These are phyloP conservation scores for Multifurca ochricompacta DNA, from an alignment of 768 basidiomycete species.

Conservation along the genomic window DNA sequence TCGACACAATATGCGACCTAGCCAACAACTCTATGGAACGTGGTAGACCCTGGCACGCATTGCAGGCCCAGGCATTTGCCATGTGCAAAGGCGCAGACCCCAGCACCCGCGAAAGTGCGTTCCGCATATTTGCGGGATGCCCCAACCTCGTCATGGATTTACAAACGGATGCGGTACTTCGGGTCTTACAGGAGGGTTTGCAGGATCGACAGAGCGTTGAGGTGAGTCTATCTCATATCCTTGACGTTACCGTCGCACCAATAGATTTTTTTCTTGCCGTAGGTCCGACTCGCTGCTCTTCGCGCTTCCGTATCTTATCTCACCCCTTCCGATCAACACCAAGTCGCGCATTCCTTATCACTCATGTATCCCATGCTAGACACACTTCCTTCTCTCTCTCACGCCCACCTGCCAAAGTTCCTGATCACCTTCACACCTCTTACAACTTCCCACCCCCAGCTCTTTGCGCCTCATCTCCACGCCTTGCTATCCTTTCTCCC, in stretches of 20 bases:
- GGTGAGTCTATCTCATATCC: constrained; percentile 32
- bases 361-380: constrained; percentile 69
- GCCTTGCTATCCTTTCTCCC: constrained; percentile 65
- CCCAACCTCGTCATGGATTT: constrained; percentile 73
- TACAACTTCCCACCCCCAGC: constrained; percentile 52
- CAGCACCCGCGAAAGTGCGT: constrained; percentile 38
- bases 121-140: constrained; percentile 62
- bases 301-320: constrained; percentile 65
- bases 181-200: constrained; percentile 59
- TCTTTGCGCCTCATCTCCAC: constrained; percentile 69
- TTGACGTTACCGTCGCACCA: too few species aligned
- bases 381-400: constrained; percentile 54
- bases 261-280: background rate
- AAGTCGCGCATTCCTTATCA: constrained; percentile 52
- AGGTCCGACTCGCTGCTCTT: constrained; percentile 72
- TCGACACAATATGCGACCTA: constrained; percentile 70
- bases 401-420: constrained; percentile 52
- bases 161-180: constrained; percentile 59
- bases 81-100: constrained; percentile 43
- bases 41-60: constrained; percentile 74
- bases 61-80: constrained; percentile 62
- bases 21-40: constrained; percentile 68
- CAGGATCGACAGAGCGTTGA: constrained; percentile 60
- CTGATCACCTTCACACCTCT: constrained; percentile 64
- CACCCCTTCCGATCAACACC: constrained; percentile 48